These are phyloP conservation scores for Microbotryum scabiosae DNA, from an alignment of 1,284 basidiomycete species.

Conservation along the genomic window DNA sequence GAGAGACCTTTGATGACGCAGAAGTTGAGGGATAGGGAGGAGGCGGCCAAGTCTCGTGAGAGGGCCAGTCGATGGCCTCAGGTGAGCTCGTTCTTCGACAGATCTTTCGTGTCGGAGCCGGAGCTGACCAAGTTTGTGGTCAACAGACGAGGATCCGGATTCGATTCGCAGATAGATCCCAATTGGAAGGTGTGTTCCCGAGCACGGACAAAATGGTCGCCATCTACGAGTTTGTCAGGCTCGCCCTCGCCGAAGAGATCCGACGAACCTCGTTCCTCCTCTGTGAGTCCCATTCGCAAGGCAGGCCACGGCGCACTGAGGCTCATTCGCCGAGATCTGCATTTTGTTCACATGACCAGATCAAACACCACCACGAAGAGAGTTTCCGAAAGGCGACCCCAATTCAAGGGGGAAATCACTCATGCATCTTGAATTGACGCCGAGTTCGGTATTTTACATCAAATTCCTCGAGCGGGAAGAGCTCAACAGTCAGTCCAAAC, in stretches of 20 bases:
- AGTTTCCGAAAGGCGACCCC: slow-evolving; percentile 67
- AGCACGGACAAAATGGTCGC: slow-evolving; percentile 66
- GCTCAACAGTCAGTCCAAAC: slow-evolving; percentile 52
- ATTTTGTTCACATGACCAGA: slow-evolving; percentile 44
- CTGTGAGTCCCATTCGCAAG: slow-evolving; percentile 48
- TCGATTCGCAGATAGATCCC: slow-evolving; percentile 67
- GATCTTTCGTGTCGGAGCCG: not conserved
- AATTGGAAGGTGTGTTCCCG: slow-evolving; percentile 68
- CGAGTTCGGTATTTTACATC: slow-evolving; percentile 65
- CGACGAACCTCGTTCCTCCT: slow-evolving; percentile 68
- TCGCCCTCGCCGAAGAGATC: slow-evolving; percentile 60
- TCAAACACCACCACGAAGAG: slow-evolving; percentile 68
- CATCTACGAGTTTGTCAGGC: slow-evolving; percentile 72
- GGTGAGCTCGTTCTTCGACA: slow-evolving; percentile 43
- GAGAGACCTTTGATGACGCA: slow-evolving; percentile 69
- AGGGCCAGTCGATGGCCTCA: slow-evolving; percentile 61
- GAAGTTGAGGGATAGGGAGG: slow-evolving; percentile 56
- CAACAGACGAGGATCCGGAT: slow-evolving; percentile 67
- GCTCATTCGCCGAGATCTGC: not conserved
- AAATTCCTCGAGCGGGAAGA: slow-evolving; percentile 58
- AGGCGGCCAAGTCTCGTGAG: slow-evolving; percentile 43
- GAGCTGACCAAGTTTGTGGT: not conserved
- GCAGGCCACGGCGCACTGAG: not conserved
- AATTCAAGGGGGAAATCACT: slow-evolving; percentile 58
- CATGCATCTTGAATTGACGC: slow-evolving; percentile 62